Conservation (phyloP, 2,329 filamentous ascomycete genomes). For the Nemania abortiva region DNA sequence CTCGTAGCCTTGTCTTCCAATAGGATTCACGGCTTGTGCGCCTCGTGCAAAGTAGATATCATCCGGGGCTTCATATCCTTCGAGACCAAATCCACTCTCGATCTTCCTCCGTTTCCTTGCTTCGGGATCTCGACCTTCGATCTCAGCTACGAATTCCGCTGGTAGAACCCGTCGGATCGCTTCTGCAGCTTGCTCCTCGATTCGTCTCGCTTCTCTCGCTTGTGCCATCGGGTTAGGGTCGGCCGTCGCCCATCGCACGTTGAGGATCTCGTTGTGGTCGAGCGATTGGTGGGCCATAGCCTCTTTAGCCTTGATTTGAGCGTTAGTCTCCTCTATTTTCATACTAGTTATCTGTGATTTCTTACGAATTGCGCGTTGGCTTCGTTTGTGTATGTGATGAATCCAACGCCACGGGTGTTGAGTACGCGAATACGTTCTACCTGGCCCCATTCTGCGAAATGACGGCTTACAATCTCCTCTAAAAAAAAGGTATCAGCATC, state of each 20-base stretch:
- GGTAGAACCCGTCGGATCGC: constrained; percentile 90
- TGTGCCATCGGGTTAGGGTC: constrained; percentile 97
- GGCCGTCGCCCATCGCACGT: constrained; percentile 96
- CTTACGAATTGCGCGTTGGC: constrained; percentile 83
- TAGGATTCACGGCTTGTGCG: constrained; percentile 72
- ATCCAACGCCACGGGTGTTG: constrained; percentile 89
- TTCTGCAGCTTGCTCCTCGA: constrained; percentile 97
- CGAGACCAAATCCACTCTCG: constrained; percentile 87
- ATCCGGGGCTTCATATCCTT: constrained; percentile 94
- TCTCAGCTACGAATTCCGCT: constrained; percentile 89
- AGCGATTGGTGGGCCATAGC: constrained; percentile 95
- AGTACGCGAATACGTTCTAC: constrained; percentile 89
- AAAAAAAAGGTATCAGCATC: constrained; percentile 20
- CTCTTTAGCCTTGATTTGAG: constrained; percentile 67
- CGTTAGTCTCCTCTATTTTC: too few species aligned
- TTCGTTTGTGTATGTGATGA: constrained; percentile 94
- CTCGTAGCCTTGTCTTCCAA: constrained; percentile 70
- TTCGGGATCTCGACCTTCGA: constrained; percentile 90
- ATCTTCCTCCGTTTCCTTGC: constrained; percentile 89
- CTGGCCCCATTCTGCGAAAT: constrained; percentile 97
- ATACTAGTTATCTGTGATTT: constrained; percentile 49
- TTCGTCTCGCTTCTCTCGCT: constrained; percentile 85
- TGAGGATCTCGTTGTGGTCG: constrained; percentile 91
- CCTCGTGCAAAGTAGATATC: constrained; percentile 92
- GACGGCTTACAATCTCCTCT: constrained; percentile 92